Evolutionary conservation across 2,329 filamentous ascomycete species (phyloP), one percentile per base, ranked within the genome.

Genomic region (Myriosclerotinia scirpicola): DNA sequence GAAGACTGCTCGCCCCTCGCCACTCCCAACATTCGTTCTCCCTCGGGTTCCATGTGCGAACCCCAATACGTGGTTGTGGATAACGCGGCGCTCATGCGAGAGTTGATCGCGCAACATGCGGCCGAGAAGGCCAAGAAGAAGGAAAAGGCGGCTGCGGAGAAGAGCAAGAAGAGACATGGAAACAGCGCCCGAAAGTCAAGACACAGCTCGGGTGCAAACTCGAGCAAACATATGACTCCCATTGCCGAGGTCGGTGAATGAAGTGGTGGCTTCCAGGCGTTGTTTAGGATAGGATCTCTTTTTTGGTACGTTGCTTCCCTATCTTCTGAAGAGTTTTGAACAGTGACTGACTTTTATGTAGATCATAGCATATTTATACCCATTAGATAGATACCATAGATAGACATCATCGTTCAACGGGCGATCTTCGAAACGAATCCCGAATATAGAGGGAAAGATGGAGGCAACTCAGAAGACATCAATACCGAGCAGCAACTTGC

Each of bases 181-280:
- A 72, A 75, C 70, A 77, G 76, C 69, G 75, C 76, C 1, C 71
- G 68, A 67, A 75, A 75, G 64, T 74, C 74, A 53, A 70, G 72
- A 64, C 70, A 73, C 55, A 71, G 70, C 42, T 56, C 63, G 14
- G 58, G 58, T 20, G 71, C 71, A 59, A 74, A 76, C 69, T 74
- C 75, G 42, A 79, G 79, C 75, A 86, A 84, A 79, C 84, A 82
- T 76, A 85, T 88, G 80, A 79, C 83, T 62, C 81, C 84, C 68
- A 87, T 87, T 74, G 74, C 79, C 71, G 85, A 88, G 78, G 77
- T 77, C 50, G 76, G 73, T 59, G 80, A 81, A 73, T 80, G 77
- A 80, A 63, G 55, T 12, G 12, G 15, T 6, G 5, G 14, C 14
- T 36, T 36, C 12, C 5, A 17, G 6, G 9, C 26, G 40, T 48